Conservation (phyloP, 2,329 filamentous ascomycete species). For the Xylariaceae sp. region DNA sequence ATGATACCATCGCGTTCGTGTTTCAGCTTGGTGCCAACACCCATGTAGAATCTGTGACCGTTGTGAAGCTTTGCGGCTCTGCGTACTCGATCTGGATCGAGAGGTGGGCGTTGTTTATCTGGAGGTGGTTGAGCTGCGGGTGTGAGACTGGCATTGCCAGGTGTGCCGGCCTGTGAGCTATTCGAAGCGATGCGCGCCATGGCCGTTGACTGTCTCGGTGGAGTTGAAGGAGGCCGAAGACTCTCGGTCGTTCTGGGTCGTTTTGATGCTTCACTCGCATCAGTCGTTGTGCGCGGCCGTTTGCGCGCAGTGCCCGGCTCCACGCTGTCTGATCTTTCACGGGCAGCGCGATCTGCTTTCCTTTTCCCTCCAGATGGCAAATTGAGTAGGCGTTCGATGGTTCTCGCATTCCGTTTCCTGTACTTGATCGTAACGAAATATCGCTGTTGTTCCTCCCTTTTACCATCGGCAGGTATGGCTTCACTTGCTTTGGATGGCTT, state of each 20-base stretch:
- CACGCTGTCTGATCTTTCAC: slow-evolving; percentile 36
- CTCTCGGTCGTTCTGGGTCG: slow-evolving; percentile 41
- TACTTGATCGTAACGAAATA: slow-evolving; percentile 45
- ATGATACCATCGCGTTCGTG: slow-evolving; percentile 49
- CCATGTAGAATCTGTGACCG: slow-evolving; percentile 33
- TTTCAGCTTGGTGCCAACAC: slow-evolving; percentile 48
- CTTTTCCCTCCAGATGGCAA: slow-evolving; percentile 32
- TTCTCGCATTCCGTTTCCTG: slow-evolving; percentile 41
- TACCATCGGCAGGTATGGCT: slow-evolving; percentile 24
- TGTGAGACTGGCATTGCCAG: slow-evolving; percentile 41
- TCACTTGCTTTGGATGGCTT: slow-evolving; percentile 29
- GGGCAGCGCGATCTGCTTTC: slow-evolving; percentile 25
- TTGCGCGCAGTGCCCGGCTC: slow-evolving; percentile 45
- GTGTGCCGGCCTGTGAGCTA: slow-evolving; percentile 49
- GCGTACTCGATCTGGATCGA: slow-evolving; percentile 25
- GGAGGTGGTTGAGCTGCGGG: slow-evolving; percentile 30
- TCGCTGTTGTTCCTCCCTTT: slow-evolving; percentile 27
- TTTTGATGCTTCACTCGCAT: slow-evolving; percentile 34
- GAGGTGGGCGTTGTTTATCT: slow-evolving; percentile 32
- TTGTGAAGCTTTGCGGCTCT: slow-evolving; percentile 29
- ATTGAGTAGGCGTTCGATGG: slow-evolving; percentile 42
- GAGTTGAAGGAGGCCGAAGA: slow-evolving; percentile 45
- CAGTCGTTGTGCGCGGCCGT: slow-evolving; percentile 38
- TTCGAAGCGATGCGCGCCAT: slow-evolving; percentile 52
- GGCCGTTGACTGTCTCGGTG: slow-evolving; percentile 42